phyloP scores from a whole-genome alignment of 768 basidiomycete species.

The Suillus subaureus region DNA sequence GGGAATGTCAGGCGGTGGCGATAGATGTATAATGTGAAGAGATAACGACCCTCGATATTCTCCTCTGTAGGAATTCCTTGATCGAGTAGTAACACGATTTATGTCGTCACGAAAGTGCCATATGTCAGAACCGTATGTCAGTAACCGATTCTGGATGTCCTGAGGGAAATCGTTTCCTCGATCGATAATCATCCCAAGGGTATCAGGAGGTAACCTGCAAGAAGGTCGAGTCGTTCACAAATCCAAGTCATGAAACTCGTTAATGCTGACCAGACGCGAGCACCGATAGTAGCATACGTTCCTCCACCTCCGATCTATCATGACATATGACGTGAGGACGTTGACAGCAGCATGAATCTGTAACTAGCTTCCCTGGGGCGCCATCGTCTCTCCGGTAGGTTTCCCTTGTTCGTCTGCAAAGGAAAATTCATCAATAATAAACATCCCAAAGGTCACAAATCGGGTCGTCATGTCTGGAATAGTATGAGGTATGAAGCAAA shows the following conservation, averaged over 20 bases:
- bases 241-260: background rate
- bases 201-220: conserved; percentile 61
- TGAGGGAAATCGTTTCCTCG: conserved; percentile 75
- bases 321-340: conserved; percentile 9
- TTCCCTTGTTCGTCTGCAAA: conserved; percentile 59
- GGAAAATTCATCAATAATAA: conserved; percentile 85
- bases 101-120: conserved; percentile 74
- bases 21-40: conserved; percentile 6
- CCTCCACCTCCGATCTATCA: conserved; percentile 89
- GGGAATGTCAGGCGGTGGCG: background rate
- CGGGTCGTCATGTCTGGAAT: conserved; percentile 14
- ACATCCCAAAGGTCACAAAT: conserved; percentile 82
- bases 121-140: conserved; percentile 69
- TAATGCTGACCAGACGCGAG: conserved; percentile 69
- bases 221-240: background rate
- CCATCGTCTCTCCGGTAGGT: conserved; percentile 46
- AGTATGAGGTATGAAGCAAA: conserved; percentile 1
- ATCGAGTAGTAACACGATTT: conserved; percentile 62
- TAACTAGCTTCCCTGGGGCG: conserved; percentile 49
- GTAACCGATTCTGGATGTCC: conserved; percentile 53
- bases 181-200: conserved; percentile 85
- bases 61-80: conserved; percentile 73
- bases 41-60: conserved; percentile 63
- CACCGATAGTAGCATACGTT: conserved; percentile 78
- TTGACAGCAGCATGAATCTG: background rate